Conservation (phyloP, 169 alveolate genomes). For the Theileria orientalis region DNA sequence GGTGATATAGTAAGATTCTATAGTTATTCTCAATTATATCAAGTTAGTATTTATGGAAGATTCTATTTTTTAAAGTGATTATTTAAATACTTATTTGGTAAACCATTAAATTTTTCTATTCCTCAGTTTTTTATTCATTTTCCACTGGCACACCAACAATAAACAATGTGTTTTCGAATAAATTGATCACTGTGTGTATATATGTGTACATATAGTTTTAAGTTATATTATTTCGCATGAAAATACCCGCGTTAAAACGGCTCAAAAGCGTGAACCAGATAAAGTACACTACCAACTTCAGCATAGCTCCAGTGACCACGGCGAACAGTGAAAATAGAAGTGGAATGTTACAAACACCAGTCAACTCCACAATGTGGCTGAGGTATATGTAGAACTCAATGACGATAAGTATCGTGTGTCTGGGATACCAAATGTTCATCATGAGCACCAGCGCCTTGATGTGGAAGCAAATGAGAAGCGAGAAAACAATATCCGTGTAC, state of each 20-base stretch:
- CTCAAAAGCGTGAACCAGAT: constrained; percentile 11
- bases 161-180: neutral
- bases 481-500: constrained; percentile 22
- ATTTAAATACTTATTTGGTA: too few species aligned
- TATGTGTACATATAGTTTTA: neutral
- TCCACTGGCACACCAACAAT: neutral
- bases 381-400: constrained; percentile 38
- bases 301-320: constrained; percentile 5
- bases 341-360: constrained; percentile 31
- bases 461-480: constrained; percentile 37
- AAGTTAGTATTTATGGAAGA: too few species aligned
- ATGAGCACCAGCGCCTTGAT: constrained; percentile 55
- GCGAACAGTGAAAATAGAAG: neutral
- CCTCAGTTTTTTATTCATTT: too few species aligned
- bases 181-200: too few species aligned
- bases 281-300: constrained; percentile 29
- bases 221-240: too few species aligned
- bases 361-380: constrained; percentile 33
- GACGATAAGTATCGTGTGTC: constrained; percentile 36
- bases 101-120: too few species aligned
- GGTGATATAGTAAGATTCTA: too few species aligned
- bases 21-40: too few species aligned
- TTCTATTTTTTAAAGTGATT: too few species aligned
- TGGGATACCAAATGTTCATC: constrained; percentile 60
- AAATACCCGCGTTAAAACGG: neutral